Evolutionary conservation across 208 protist genomes (phyloP).

Genomic region (Leishmania lainsoni): DNA sequence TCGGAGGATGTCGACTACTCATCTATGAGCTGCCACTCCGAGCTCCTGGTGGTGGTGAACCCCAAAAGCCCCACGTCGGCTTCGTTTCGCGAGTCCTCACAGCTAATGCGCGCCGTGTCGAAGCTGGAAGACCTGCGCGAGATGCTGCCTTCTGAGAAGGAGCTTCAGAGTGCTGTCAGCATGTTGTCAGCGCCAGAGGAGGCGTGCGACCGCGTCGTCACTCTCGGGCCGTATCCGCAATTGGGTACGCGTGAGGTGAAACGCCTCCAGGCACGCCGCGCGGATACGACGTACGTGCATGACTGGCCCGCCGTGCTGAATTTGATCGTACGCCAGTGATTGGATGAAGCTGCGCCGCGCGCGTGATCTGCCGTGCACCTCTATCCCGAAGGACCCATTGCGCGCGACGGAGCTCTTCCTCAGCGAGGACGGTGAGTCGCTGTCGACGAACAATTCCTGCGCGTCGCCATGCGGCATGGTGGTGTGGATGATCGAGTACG

Average conservation of each 20-base stretch:
- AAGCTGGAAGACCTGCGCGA: conserved; percentile 40
- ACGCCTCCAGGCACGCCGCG: conserved; percentile 80
- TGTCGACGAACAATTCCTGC: conserved; percentile 27
- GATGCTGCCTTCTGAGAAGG: conserved; percentile 37
- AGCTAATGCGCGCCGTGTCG: conserved; percentile 28
- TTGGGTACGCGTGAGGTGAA: conserved; percentile 66
- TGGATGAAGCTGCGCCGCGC: conserved; percentile 69
- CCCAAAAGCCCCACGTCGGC: conserved; percentile 15
- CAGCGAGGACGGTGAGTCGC: conserved; percentile 29
- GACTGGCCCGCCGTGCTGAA: conserved; percentile 95
- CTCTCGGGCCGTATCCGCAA: conserved; percentile 76
- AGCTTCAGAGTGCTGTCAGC: conserved; percentile 12
- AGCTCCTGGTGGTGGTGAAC: conserved; percentile 46
- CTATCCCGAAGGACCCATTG: conserved; percentile 41
- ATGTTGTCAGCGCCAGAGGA: conserved; percentile 18
- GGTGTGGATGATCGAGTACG: conserved; percentile 91
- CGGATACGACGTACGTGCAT: conserved; percentile 95
- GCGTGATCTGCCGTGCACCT: conserved; percentile 29
- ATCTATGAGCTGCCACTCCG: conserved; percentile 23
- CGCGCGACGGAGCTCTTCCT: conserved; percentile 59
- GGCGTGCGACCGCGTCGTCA: conserved; percentile 5
- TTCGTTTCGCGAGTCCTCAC: background rate
- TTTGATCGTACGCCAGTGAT: conserved; percentile 69
- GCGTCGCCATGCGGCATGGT: conserved; percentile 91
- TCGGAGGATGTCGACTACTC: conserved; percentile 64